Evolutionary conservation across 192 early-diverging fungal genomes (phyloP).

Genomic region (Backusella sp.): DNA sequence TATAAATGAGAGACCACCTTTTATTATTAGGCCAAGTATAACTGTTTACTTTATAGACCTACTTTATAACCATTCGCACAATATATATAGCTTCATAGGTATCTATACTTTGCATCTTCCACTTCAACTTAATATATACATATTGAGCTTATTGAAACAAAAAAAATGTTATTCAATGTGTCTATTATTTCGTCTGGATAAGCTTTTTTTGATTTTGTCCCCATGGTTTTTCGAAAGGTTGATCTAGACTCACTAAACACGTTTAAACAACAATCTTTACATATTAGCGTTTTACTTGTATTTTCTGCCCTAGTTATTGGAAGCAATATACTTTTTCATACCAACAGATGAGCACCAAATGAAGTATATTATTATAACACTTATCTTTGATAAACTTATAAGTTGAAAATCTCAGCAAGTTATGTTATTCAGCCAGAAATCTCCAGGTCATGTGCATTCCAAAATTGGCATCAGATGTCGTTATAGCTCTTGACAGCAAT

Average conservation of each 20-base stretch:
- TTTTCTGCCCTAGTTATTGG: not conserved
- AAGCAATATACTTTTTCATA: too few relatives aligned
- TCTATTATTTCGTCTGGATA: not conserved
- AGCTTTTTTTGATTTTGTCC: not conserved
- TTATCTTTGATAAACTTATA: too few relatives aligned
- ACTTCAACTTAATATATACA: not conserved
- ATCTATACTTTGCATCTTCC: too few relatives aligned
- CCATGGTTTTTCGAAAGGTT: not conserved
- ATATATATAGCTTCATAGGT: too few relatives aligned
- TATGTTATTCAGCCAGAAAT: not conserved
- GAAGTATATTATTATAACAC: too few relatives aligned
- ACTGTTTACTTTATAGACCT: too few relatives aligned
- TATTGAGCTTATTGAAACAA: not conserved
- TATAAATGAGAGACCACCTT: too few relatives aligned
- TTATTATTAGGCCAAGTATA: too few relatives aligned
- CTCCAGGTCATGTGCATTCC: not conserved
- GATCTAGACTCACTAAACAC: not conserved
- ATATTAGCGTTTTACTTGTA: not conserved
- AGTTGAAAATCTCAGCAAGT: not conserved
- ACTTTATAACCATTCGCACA: too few relatives aligned
- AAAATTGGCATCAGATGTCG: slow-evolving; percentile 3
- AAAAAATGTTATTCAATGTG: not conserved
- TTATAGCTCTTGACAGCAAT: not conserved
- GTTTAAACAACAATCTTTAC: not conserved
- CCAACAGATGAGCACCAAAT: too few relatives aligned